Base-by-base conservation (phyloP, 345 rosid genomes). In the Eutrema japonicum region DNA sequence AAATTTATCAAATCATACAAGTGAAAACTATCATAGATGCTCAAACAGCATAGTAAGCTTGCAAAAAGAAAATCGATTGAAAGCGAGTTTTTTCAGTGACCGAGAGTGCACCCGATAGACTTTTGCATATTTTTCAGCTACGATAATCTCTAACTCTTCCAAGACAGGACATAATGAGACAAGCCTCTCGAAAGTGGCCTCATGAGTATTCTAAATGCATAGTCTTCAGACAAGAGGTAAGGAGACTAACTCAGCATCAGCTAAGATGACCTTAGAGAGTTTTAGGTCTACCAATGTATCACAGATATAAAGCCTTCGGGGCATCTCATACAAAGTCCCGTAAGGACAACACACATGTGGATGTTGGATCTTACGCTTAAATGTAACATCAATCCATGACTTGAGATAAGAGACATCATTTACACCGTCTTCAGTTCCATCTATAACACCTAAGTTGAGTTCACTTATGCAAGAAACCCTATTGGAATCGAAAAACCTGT, bases 201-300 rank as follows among this genome's bases (percentile, higher is more conserved):
- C 64, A 4, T 16, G 16, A 16, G 16, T 10, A 0, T 10, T 3
- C 30, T 6, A 68, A 43, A 16, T 16, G 3, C 32, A n/a, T n/a
- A 11, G 18, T 55, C 43, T 55, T 55, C 0, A 68, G 43, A 32
- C 73, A 68, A 55, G 73, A 55, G 73, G 64, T 2, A 68, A 55
- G 9, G 12, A 55, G 43, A 42, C 43, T 16, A 43, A 54, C 42
- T 53, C 51, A 3, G 30, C 18, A 30, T 42, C 14, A 29, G 0
- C 42, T n/a, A 68, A 14, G 11, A 2, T 2, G 3, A 10, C 30
- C 2, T 1, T 0, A n/a, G 0, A 0, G 8, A 70, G 57, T 10
- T 38, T 27, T 37, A 70, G 10, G 16, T 1, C 4, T 1, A 70
- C 66, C 5, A 70, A 5, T 27, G 74, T 59, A 59, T 59, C 14